Evolutionary conservation across 805 yeast species (phyloP), one percentile per base, ranked within the genome.

Genomic region (Suhomyces vadensis): DNA sequence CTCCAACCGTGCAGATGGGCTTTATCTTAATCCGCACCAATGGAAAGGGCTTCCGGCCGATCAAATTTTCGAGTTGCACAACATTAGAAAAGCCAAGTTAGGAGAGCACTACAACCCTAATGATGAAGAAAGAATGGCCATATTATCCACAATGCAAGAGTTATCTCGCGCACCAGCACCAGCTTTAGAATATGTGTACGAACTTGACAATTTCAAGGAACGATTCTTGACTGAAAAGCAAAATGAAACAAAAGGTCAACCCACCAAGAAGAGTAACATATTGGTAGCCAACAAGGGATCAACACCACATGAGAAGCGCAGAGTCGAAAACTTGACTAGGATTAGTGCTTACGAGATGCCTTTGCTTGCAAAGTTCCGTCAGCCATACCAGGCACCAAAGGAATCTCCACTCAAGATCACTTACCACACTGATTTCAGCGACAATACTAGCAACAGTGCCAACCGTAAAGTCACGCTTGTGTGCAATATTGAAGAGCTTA

Each of bases 331-430:
- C 51, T 81, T 83, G 56, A 83, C 83, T 58, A 78, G 97, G 55
- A 74, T 88, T 35, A 88, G 95, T 8, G 97, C 97, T 0, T 92
- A 85, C 67, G 98, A 92, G 62, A 77, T 92, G 74, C 99, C 99
- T 5, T 77, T 81, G 44, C 74, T 94, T 51, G 82, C 83, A 33
- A 82, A 88, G 63, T 86, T 75, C 61, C 83, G 92, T 54, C 81
- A 85, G 64, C 75, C 74, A 47, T 91, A 87, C 69, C 62, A 57
- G 25, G 52, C 73, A 5, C 52, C 54, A 8, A 59, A 56, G 13
- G 69, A 72, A 21, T 63, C 73, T 7, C 89, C 90, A 4, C 69
- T 90, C 31, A 71, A 72, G 29, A 86, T 85, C 58, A 79, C 82
- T 53, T 91, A 83, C 69, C 58, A 59, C 26, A 80, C 87, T 13